Conservation (phyloP, 306 rosid species). For the Castanea mollissima region DNA sequence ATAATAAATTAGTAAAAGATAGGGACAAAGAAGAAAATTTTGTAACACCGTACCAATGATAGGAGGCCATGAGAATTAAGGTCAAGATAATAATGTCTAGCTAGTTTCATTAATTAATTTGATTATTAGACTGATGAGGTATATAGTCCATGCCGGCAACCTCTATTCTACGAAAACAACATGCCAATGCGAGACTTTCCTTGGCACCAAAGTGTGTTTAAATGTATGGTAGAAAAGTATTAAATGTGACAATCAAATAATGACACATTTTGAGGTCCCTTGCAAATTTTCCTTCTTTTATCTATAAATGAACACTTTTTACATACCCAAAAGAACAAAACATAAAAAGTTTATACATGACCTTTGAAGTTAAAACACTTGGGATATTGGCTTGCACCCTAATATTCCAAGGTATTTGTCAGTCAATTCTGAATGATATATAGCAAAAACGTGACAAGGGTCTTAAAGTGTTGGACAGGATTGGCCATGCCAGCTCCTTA, state of each 20-base stretch:
- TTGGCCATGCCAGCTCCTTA: neutral
- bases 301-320: neutral
- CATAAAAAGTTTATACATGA: neutral
- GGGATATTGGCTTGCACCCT: too few relatives aligned
- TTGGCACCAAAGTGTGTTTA: constrained; percentile 15
- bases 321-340: too few relatives aligned
- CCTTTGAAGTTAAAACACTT: neutral
- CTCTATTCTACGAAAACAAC: constrained; percentile 20
- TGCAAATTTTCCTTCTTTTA: neutral
- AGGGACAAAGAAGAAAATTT: neutral
- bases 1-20: neutral
- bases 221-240: neutral
- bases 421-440: neutral
- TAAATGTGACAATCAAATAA: constrained; percentile 2
- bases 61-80: constrained; percentile 7
- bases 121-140: neutral
- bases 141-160: neutral
- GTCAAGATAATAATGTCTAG: constrained; percentile 6
- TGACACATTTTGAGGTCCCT: constrained; percentile 15
- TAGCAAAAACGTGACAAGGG: neutral
- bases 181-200: constrained; percentile 11
- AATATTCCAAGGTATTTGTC: neutral
- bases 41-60: neutral
- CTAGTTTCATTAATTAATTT: neutral
- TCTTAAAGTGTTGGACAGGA: neutral